These are phyloP conservation scores for Wickerhamomyces subpelliculosus DNA, from an alignment of 805 yeast genomes.

Conservation along the genomic window DNA sequence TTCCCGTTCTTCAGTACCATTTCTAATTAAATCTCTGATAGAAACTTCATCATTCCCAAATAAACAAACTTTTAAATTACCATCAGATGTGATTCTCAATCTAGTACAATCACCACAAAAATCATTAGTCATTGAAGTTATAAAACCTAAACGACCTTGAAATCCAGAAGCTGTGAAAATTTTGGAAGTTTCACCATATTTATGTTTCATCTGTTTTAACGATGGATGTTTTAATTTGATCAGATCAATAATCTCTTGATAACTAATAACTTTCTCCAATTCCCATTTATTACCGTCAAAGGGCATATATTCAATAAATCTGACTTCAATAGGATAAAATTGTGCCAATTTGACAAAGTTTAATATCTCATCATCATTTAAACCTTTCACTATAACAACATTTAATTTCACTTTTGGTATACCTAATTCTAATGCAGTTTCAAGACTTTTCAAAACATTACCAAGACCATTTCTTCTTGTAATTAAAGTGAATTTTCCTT, in stretches of 20 bases:
- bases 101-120: slow-evolving; percentile 49
- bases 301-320: slow-evolving; percentile 56
- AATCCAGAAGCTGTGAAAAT: slow-evolving; percentile 36
- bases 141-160: slow-evolving; percentile 42
- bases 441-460: slow-evolving; percentile 37
- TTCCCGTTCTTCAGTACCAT: slow-evolving; percentile 28
- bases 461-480: slow-evolving; percentile 44
- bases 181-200: slow-evolving; percentile 44
- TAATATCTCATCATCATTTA: slow-evolving; percentile 45
- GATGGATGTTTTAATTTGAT: slow-evolving; percentile 27
- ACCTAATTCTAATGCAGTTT: slow-evolving; percentile 36
- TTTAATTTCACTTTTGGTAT: slow-evolving; percentile 42
- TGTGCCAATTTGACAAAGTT: slow-evolving; percentile 38
- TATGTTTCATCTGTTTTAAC: slow-evolving; percentile 16
- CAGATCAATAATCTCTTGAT: slow-evolving; percentile 33
- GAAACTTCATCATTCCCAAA: slow-evolving; percentile 47
- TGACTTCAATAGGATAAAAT: slow-evolving; percentile 35
- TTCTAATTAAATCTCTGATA: slow-evolving; percentile 36
- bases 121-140: slow-evolving; percentile 48
- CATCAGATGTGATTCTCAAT: slow-evolving; percentile 44
- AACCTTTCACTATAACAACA: slow-evolving; percentile 41
- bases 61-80: slow-evolving; percentile 47
- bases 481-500: slow-evolving; percentile 41
- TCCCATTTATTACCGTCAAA: slow-evolving; percentile 51
- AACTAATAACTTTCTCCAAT: slow-evolving; percentile 35